Evolutionary conservation across 306 rosid species (phyloP).

Genomic region (Cicer pinnatifidum): DNA sequence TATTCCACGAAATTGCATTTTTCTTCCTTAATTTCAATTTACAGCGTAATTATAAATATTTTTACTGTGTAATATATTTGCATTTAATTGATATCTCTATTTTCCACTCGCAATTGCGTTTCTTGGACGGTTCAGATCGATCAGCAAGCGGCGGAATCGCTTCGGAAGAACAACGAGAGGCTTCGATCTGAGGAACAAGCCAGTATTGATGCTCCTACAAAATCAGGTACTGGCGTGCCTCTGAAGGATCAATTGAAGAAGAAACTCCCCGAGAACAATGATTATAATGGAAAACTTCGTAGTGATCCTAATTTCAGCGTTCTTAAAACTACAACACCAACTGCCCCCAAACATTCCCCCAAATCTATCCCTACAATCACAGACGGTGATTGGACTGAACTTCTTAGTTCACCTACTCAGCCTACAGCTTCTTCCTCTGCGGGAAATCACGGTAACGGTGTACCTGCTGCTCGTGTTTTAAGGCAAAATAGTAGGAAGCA

Average conservation of each 20-base stretch:
- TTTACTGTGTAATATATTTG: background rate
- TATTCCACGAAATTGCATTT: background rate
- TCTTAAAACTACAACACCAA: constrained; percentile 47
- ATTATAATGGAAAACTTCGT: constrained; percentile 61
- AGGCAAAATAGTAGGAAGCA: constrained; percentile 62
- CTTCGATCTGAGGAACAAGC: constrained; percentile 51
- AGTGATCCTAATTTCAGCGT: constrained; percentile 59
- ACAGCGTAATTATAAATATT: background rate
- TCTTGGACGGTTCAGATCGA: constrained; percentile 72
- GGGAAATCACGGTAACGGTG: constrained; percentile 50
- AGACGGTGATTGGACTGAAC: constrained; percentile 90
- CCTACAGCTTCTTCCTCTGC: constrained; percentile 49
- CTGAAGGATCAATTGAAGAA: constrained; percentile 85
- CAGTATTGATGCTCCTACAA: constrained; percentile 53
- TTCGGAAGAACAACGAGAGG: constrained; percentile 75
- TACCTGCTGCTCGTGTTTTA: constrained; percentile 53
- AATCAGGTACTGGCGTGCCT: constrained; percentile 59
- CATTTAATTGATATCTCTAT: background rate
- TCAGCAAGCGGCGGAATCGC: constrained; percentile 97
- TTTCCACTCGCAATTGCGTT: constrained; percentile 17
- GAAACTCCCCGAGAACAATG: constrained; percentile 56
- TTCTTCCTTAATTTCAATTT: constrained; percentile 19
- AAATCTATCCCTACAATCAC: constrained; percentile 55
- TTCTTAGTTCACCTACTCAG: constrained; percentile 65
- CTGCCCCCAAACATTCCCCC: constrained; percentile 55